A percentile compares a stretch with the other conserved stretches of the same genome.
Conservation (phyloP, 805 yeast species). For the Myxozyma melibiosi region DNA sequence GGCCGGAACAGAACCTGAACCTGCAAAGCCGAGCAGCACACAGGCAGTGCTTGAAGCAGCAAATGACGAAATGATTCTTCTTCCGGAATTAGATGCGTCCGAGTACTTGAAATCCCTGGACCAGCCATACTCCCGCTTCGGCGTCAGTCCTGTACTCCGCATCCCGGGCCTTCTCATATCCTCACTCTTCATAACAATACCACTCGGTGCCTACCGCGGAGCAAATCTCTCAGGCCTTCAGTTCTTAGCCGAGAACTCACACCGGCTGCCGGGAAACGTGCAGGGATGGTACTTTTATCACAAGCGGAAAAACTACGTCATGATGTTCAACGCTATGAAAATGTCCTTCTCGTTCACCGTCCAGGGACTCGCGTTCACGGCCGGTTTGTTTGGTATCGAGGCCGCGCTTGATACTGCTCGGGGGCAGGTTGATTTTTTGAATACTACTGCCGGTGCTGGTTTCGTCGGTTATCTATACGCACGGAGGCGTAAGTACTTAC, state of each 20-base stretch:
- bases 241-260: slow-evolving; percentile 79
- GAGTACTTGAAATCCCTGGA: too few relatives aligned
- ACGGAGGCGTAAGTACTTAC: slow-evolving; percentile 43
- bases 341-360: slow-evolving; percentile 11
- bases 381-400: slow-evolving; percentile 54
- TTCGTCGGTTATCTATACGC: slow-evolving; percentile 58
- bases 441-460: slow-evolving; percentile 62
- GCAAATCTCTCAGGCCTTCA: slow-evolving; percentile 56
- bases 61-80: too few relatives aligned
- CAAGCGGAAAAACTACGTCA: slow-evolving; percentile 76
- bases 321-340: slow-evolving; percentile 56
- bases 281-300: slow-evolving; percentile 91
- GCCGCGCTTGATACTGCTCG: slow-evolving; percentile 58
- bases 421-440: slow-evolving; percentile 60
- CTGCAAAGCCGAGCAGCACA: too few relatives aligned
- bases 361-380: slow-evolving; percentile 10
- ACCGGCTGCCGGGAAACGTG: slow-evolving; percentile 70
- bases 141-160: slow-evolving; percentile 13
- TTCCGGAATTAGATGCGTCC: too few relatives aligned
- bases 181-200: slow-evolving; percentile 34
- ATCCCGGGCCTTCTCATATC: slow-evolving; percentile 12
- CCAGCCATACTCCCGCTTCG: slow-evolving; percentile 9
- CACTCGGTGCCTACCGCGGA: slow-evolving; percentile 61
- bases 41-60: too few relatives aligned
- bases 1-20: too few relatives aligned